Base-by-base conservation (phyloP, 2,329 filamentous ascomycete genomes). In the Colletotrichum spaethianum region DNA sequence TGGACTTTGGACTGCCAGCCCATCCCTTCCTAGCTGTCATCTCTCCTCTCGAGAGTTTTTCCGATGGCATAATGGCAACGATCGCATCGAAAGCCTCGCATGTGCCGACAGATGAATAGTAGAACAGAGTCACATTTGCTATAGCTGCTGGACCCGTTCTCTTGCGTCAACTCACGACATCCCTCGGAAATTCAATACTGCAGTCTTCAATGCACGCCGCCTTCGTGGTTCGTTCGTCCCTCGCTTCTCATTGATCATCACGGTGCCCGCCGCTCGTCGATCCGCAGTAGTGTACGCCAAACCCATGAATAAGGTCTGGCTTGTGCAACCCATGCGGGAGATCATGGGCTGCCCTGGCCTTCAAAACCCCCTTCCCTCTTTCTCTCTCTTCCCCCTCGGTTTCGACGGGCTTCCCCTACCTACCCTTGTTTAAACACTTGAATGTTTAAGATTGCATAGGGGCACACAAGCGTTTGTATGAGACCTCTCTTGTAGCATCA, bases 261-360 rank as follows among this genome's bases (percentile, higher is more conserved):
- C 31, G 50, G 42, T 69, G 33, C 33, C n/a, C 14, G n/a, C 28
- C 18, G 50, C 42, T 44, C 56, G 44, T 60, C 36, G 70, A 63
- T 70, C 70, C 65, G 65, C 65, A 20, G 64, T n/a, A n/a, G n/a
- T n/a, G n/a, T 53, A 64, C 53, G 53, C 63, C 59, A 55, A 62
- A 33, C 48, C 23, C 48, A 23, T 40, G 70, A 72, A 69, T 70
- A 72, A 72, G 70, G 70, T 69, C 70, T 70, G 70, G 70, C 65
- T 63, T 72, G 70, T 72, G 70, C 70, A 59, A 50, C 70, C 70
- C 70, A 69, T 72, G 70, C 46, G 28, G 65, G 60, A 70, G 70
- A 72, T 72, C 70, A 44, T 44, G 64, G 44, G 11, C 28, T 44
- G 60, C 23, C 38, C 52, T 7, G n/a, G 23, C 44, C 56, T 38